phyloP scores from a whole-genome alignment of 768 basidiomycete species.

The Cytidiella melzeri region DNA sequence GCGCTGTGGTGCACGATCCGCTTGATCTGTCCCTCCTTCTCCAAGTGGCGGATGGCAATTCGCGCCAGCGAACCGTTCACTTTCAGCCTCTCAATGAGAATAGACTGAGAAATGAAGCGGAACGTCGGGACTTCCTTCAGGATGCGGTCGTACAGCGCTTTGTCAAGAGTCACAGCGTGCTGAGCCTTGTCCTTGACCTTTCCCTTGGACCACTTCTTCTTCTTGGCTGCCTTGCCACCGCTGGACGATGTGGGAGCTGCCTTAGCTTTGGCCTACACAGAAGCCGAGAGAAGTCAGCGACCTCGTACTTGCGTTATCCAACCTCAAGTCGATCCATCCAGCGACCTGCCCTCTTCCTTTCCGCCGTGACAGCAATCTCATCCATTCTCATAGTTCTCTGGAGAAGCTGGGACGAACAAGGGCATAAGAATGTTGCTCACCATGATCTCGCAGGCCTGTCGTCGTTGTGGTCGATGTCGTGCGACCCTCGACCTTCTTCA shows the following conservation, averaged over 20 bases:
- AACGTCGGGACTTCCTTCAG: conserved; percentile 98
- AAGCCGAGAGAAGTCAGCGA: conserved; percentile 8
- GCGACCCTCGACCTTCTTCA: neutral
- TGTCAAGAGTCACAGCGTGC: conserved; percentile 94
- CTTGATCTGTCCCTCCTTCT: conserved; percentile 93
- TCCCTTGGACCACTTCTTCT: conserved; percentile 99
- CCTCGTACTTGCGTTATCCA: conserved; percentile 20
- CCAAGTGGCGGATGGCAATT: conserved; percentile 83
- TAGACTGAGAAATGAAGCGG: conserved; percentile 96
- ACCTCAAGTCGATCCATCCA: conserved; percentile 20
- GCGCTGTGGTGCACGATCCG: conserved; percentile 91
- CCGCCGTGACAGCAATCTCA: conserved; percentile 1
- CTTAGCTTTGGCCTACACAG: conserved; percentile 51
- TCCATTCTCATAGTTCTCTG: neutral
- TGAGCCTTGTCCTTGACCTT: conserved; percentile 99
- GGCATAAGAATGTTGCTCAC: conserved; percentile 18
- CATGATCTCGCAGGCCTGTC: conserved; percentile 26
- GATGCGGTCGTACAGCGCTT: conserved; percentile 88
- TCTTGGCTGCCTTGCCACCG: conserved; percentile 89
- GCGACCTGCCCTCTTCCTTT: conserved; percentile 7
- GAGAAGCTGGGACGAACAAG: neutral
- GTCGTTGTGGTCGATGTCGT: conserved; percentile 20
- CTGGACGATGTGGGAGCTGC: conserved; percentile 59
- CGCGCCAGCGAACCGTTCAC: conserved; percentile 94
- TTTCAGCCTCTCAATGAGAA: conserved; percentile 98